phyloP scores from a whole-genome alignment of 1,284 basidiomycete genomes.

The Ceratobasidium sp. region DNA sequence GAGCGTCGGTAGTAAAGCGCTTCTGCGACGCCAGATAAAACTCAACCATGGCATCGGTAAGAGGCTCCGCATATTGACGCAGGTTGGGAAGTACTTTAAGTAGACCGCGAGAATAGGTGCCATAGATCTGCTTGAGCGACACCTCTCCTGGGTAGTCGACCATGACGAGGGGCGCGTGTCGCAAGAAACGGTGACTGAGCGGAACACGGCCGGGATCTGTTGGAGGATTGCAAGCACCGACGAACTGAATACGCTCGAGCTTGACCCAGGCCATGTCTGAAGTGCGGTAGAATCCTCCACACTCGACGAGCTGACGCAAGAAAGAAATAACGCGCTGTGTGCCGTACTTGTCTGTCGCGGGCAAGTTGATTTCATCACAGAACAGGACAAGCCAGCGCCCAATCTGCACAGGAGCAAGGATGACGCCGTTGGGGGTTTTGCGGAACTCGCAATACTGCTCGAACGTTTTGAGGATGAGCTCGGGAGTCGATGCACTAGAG shows the following conservation, averaged over 20 bases:
- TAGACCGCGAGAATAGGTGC: conserved; percentile 96
- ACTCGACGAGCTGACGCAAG: conserved; percentile 96
- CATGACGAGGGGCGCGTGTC: conserved; percentile 99
- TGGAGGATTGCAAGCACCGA: conserved; percentile 99
- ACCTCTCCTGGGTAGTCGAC: conserved; percentile 98
- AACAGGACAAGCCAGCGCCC: conserved; percentile 99
- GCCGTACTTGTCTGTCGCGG: conserved; percentile 97
- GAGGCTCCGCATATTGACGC: conserved; percentile 90
- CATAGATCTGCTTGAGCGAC: conserved; percentile 98
- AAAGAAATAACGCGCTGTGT: conserved; percentile 99
- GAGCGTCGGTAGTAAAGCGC: conserved; percentile 93
- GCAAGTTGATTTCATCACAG: conserved; percentile 99
- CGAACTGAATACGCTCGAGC: conserved; percentile 98
- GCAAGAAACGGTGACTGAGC: conserved; percentile 94
- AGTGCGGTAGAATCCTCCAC: conserved; percentile 94
- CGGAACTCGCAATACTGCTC: conserved; percentile 99
- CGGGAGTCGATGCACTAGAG: conserved; percentile 98
- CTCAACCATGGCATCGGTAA: conserved; percentile 97
- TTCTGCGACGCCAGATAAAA: conserved; percentile 96
- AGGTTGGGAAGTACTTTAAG: conserved; percentile 96
- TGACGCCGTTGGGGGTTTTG: conserved; percentile 96
- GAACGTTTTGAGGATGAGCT: conserved; percentile 98
- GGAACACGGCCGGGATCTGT: conserved; percentile 99
- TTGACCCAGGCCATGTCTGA: conserved; percentile 97
- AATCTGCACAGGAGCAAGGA: conserved; percentile 93